Conservation (phyloP, 2,329 filamentous ascomycete genomes). For the Talaromyces piceae region DNA sequence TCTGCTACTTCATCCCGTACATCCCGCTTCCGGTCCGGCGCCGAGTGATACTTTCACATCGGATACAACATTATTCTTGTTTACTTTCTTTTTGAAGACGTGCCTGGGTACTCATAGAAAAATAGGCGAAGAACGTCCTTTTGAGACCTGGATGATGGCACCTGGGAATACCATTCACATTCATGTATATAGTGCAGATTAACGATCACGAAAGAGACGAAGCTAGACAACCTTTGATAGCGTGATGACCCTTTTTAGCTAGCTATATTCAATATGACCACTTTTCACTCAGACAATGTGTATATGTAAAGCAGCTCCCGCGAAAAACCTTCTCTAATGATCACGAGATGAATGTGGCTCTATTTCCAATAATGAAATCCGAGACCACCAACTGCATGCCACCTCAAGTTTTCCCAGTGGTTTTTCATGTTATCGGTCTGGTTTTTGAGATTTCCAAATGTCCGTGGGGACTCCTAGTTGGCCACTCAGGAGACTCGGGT, state of each 20-base stretch:
- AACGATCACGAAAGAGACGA: constrained; percentile 1
- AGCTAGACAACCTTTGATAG: constrained; percentile 1
- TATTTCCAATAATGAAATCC: no score
- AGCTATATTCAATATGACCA: background rate
- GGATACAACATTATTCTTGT: background rate
- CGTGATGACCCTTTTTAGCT: constrained; percentile 5
- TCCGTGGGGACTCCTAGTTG: no score
- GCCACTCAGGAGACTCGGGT: no score
- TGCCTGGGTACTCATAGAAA: background rate
- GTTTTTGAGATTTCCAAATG: no score
- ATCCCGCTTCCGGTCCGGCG: constrained; percentile 9
- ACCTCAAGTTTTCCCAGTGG: no score
- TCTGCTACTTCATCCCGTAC: constrained; percentile 2
- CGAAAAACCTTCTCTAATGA: no score
- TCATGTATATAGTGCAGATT: constrained; percentile 11
- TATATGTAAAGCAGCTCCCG: background rate
- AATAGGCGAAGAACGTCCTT: constrained; percentile 3
- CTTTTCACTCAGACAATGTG: background rate
- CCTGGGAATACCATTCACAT: background rate
- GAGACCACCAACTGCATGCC: no score
- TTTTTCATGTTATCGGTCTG: no score
- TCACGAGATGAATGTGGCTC: no score
- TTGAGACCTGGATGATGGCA: background rate
- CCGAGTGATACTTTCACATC: constrained; percentile 11
- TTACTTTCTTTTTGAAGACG: background rate